Conservation (phyloP, 768 basidiomycete genomes). For the Plicaturopsis crispa region DNA sequence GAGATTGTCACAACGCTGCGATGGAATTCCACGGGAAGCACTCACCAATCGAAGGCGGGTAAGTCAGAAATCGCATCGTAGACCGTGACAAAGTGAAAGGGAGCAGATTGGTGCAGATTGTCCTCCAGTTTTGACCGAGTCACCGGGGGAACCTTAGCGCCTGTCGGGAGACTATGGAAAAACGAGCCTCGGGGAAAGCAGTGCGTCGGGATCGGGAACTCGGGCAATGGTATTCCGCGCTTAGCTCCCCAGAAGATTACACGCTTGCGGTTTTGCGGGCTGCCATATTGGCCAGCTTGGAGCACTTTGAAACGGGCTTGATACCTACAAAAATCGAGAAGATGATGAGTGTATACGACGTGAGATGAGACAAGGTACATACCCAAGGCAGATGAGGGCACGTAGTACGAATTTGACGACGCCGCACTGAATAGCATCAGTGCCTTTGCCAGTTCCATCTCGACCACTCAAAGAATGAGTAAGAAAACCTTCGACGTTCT, state of each 20-base stretch:
- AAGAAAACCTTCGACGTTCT: conserved; percentile 65
- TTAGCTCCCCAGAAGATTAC: conserved; percentile 66
- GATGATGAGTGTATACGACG: conserved; percentile 3
- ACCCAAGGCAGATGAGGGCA: conserved; percentile 58
- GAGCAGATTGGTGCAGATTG: conserved; percentile 45
- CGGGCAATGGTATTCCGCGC: conserved; percentile 46
- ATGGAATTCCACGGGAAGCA: too few relatives aligned
- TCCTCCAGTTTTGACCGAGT: conserved; percentile 34
- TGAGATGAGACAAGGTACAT: conserved; percentile 14
- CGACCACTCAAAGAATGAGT: conserved; percentile 38
- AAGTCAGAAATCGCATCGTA: conserved; percentile 62
- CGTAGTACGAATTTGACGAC: conserved; percentile 63
- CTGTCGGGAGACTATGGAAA: conserved; percentile 35
- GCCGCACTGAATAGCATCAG: conserved; percentile 38
- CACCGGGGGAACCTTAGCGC: conserved; percentile 29
- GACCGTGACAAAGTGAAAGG: conserved; percentile 49
- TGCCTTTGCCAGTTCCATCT: conserved; percentile 16
- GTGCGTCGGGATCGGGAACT: conserved; percentile 61
- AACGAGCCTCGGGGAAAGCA: conserved; percentile 28
- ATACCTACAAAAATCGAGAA: conserved; percentile 40
- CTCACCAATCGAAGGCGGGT: conserved; percentile 68
- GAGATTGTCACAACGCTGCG: conserved; percentile 1
- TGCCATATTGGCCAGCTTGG: conserved; percentile 67
- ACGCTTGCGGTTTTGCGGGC: conserved; percentile 59
- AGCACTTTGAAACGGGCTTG: conserved; percentile 60